Evolutionary conservation across 2,329 filamentous ascomycete species (phyloP).

Genomic region (Ceratocystis variospora): DNA sequence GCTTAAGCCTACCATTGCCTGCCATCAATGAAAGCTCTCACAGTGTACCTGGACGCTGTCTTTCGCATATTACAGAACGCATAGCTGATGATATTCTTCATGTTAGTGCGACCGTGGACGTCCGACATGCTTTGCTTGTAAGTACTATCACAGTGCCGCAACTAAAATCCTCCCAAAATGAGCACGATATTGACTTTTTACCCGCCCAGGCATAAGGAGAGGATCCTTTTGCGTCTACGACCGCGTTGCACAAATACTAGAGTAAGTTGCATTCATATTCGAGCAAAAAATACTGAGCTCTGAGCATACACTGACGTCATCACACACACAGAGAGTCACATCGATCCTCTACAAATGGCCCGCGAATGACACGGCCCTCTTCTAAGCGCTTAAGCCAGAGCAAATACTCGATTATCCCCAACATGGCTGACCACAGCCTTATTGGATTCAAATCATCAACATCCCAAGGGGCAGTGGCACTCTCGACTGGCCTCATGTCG

Average conservation of each 20-base stretch:
- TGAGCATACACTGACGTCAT: background rate
- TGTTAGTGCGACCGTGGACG: constrained; percentile 58
- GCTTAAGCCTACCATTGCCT: background rate
- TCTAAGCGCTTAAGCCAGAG: constrained; percentile 37
- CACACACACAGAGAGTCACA: constrained; percentile 15
- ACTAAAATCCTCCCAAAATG: background rate
- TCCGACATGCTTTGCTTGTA: constrained; percentile 54
- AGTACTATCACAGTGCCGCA: constrained; percentile 23
- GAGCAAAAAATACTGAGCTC: background rate
- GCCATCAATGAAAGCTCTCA: background rate
- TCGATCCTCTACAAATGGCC: constrained; percentile 35
- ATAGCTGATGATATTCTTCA: background rate
- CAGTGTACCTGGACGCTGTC: background rate
- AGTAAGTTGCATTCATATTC: constrained; percentile 37
- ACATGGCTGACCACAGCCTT: constrained; percentile 42
- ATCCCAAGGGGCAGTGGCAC: constrained; percentile 39
- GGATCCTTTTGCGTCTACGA: constrained; percentile 66
- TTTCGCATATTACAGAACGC: background rate
- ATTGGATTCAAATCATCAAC: constrained; percentile 26
- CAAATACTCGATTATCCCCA: constrained; percentile 33
- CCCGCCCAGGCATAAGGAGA: constrained; percentile 52
- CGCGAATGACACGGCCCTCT: constrained; percentile 43
- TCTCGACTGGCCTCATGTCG: constrained; percentile 50
- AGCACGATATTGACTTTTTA: background rate
- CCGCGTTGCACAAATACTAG: constrained; percentile 60